Evolutionary conservation across 345 rosid genomes (phyloP).

Genomic region (Capsella bursapastoris): DNA sequence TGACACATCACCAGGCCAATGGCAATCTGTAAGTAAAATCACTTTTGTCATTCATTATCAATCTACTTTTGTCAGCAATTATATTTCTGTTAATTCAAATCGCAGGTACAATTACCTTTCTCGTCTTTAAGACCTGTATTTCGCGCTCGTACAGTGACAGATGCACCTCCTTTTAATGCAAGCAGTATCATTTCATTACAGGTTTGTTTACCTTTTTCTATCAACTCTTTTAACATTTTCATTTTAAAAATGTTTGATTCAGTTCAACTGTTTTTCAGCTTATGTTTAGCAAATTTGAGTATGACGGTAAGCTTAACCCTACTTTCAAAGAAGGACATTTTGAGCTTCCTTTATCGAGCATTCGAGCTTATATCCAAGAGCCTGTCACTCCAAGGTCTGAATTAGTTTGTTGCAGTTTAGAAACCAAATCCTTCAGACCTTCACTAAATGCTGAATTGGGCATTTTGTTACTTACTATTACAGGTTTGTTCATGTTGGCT

Average conservation of each 20-base stretch:
- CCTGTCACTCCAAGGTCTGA: conserved; percentile 81
- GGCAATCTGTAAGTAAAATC: conserved; percentile 80
- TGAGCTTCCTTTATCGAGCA: conserved; percentile 75
- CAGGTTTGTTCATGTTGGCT: conserved; percentile 92
- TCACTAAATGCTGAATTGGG: neutral
- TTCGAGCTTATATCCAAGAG: conserved; percentile 69
- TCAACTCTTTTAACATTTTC: neutral
- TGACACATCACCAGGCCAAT: conserved; percentile 75
- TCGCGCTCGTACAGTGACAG: conserved; percentile 74
- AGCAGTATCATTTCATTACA: conserved; percentile 77
- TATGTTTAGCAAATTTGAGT: conserved; percentile 97
- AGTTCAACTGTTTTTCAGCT: conserved; percentile 58
- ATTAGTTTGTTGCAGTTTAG: neutral
- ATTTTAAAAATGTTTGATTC: conserved; percentile 1
- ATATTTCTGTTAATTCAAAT: conserved; percentile 12
- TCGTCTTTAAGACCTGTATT: conserved; percentile 84
- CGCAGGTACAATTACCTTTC: conserved; percentile 74
- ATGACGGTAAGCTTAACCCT: conserved; percentile 91
- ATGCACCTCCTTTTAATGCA: conserved; percentile 81
- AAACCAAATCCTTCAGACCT: conserved; percentile 10
- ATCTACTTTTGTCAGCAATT: neutral
- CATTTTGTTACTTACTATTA: neutral
- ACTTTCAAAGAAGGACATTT: conserved; percentile 84
- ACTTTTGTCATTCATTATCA: neutral
- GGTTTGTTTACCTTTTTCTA: conserved; percentile 44